Evolutionary conservation across 1,139 yeast genomes (phyloP), one percentile per base, ranked within the genome.

Genomic region (Candida sp.): DNA sequence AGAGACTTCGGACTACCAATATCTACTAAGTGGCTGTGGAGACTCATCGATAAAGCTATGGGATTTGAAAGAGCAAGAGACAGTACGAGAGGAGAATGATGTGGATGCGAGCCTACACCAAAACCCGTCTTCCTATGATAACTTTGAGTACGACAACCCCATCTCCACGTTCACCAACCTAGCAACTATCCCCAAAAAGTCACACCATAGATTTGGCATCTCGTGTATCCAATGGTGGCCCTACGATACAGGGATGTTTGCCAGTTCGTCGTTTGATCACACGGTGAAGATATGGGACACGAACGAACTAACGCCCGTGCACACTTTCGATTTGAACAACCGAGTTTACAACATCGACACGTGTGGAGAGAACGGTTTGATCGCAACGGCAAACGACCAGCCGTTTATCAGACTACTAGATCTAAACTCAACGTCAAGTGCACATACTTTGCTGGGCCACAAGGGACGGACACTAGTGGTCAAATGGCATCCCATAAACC

Each of bases 161-260:
- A 50, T 57, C 31, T 49, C 63, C 31, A 59, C 72, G 26, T 64
- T 57, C 47, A 35, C 52, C 26, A 59, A 56, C 51, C 57, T 68
- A 47, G 84, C 82, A 41, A 67, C 78, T 17, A 64, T 85, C n/a
- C 83, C 87, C 2, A 63, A 85, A 11, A 78, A 78, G 55, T 58
- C 76, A 1, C 86, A 77, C 2, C 98, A 93, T 63, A 68, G 72
- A 27, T 91, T 78, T 65, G 97, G 97, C 0, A 75, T 92, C 0
- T 88, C 96, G 0, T 72, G 83, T 17, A 75, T 90, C 1, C 77
- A 80, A 60, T 93, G 98, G 98, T 93, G 96, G 94, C 93, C 96
- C 0, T 75, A 75, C 49, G 98, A 93, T 66, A 84, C 86, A 27
- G 98, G 97, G 1, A 79, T 93, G 84, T 92, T 92, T 70, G 78